Evolutionary conservation across 2,329 filamentous ascomycete genomes (phyloP).

Genomic region (Aspergillus sp.): DNA sequence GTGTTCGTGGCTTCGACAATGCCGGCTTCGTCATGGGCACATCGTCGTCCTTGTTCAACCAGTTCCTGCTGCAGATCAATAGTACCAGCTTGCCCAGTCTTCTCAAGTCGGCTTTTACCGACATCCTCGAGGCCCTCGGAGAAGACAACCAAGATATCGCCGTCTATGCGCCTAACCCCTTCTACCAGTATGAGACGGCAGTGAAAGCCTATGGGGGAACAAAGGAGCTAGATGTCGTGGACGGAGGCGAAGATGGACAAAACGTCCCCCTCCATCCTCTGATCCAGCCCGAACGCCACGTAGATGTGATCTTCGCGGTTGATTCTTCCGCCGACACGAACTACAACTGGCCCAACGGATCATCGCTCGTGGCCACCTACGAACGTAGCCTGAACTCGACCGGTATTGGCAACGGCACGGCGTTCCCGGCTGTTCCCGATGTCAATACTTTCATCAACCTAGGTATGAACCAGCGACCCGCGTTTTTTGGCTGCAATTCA

Average conservation of each 20-base stretch:
- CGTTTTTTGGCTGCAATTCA: constrained; percentile 75
- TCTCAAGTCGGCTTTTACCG: constrained; percentile 51
- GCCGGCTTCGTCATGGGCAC: constrained; percentile 82
- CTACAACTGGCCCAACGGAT: constrained; percentile 73
- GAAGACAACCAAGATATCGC: constrained; percentile 68
- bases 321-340: constrained; percentile 73
- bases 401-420: constrained; percentile 62
- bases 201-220: constrained; percentile 57
- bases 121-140: constrained; percentile 56
- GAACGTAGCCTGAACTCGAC: constrained; percentile 57
- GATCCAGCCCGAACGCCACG: constrained; percentile 66
- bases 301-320: constrained; percentile 79
- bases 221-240: constrained; percentile 65
- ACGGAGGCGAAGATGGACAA: constrained; percentile 74
- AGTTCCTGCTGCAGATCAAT: constrained; percentile 66
- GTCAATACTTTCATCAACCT: constrained; percentile 76
- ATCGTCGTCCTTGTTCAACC: constrained; percentile 80
- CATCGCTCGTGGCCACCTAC: constrained; percentile 71
- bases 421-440: constrained; percentile 71
- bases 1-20: constrained; percentile 79
- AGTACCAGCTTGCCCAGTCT: constrained; percentile 47
- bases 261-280: constrained; percentile 78
- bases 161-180: constrained; percentile 72
- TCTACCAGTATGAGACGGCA: constrained; percentile 47
- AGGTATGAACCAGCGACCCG: constrained; percentile 68